Evolutionary conservation across 2,329 filamentous ascomycete species (phyloP), one percentile per base, ranked within the genome.

Genomic region (Fusarium hostae): DNA sequence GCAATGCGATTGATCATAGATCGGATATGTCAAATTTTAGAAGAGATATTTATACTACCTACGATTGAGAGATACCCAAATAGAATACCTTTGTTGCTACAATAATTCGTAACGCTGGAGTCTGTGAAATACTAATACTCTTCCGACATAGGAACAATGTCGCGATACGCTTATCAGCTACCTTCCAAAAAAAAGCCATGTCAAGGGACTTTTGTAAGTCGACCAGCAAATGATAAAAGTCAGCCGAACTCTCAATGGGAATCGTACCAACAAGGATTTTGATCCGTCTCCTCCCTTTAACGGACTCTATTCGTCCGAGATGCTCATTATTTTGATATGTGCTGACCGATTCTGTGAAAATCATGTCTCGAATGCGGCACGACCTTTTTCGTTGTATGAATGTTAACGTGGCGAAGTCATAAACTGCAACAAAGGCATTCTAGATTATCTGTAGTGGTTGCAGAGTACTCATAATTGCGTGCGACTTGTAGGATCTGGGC

Each of bases 191-290:
- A 70, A 34, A 35, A 65, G 70, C 44, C 51, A 26, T 43, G 39
- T 41, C 35, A 43, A 48, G 70, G 69, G 48, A 76, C 74, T 76
- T 76, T 76, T 76, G 71, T 50, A 54, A 39, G 44, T 51, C 59
- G 16, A 11, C 40, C 39, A 51, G 59, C 44, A 39, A 63, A 60
- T 66, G 15, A 28, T 30, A 37, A 40, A 40, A 15, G 22, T 3
- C 8, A 56, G 24, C 50, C 57, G 24, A 51, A 44, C 22, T 68
- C 57, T 32, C 47, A 67, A 57, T 32, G 39, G 26, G 41, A 41
- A 66, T 32, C 35, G 28, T 12, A 10, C 18, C 13, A 22, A n/a
- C 39, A 45, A 34, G 52, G 39, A 47, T 34, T 26, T 40, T 44
- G 18, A n/a, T 44, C 39, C 22, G 18, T n/a, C 32, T 20, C 18